A percentile compares a stretch with the other conserved stretches of the same genome.
These are phyloP conservation scores for Boletus pseudo-olivaceus DNA, from an alignment of 768 basidiomycete species.

Conservation along the genomic window DNA sequence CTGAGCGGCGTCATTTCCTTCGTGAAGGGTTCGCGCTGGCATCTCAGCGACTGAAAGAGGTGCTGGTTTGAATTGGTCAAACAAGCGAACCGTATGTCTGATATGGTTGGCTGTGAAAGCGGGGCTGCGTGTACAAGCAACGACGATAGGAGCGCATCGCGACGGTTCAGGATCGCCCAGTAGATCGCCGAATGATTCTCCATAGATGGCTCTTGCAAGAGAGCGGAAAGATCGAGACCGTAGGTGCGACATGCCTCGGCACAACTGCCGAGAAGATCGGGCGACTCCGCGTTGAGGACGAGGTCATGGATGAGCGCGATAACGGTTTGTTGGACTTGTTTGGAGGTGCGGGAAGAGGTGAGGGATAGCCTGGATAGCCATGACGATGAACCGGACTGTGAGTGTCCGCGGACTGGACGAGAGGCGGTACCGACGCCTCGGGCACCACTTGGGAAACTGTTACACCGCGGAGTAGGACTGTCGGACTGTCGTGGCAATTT, in stretches of 20 bases:
- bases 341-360: constrained; percentile 27
- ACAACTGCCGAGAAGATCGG: constrained; percentile 37
- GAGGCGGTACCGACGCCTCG: neutral
- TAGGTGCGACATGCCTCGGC: constrained; percentile 54
- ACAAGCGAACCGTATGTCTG: constrained; percentile 67
- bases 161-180: constrained; percentile 66
- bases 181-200: constrained; percentile 67
- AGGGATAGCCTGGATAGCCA: constrained; percentile 21
- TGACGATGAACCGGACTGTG: constrained; percentile 5
- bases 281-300: constrained; percentile 30
- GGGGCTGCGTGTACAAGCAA: constrained; percentile 53
- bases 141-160: constrained; percentile 39
- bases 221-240: constrained; percentile 44
- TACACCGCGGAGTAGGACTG: neutral
- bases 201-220: constrained; percentile 62
- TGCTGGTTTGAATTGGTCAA: constrained; percentile 31
- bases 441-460: neutral
- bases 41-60: constrained; percentile 26
- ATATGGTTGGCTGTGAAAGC: constrained; percentile 40
- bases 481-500: constrained; percentile 3
- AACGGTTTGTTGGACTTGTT: constrained; percentile 53
- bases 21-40: constrained; percentile 9
- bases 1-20: constrained; percentile 12
- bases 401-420: neutral
- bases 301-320: constrained; percentile 55